Base-by-base conservation (phyloP, 257 asterid species). In the Ilex asprella region DNA sequence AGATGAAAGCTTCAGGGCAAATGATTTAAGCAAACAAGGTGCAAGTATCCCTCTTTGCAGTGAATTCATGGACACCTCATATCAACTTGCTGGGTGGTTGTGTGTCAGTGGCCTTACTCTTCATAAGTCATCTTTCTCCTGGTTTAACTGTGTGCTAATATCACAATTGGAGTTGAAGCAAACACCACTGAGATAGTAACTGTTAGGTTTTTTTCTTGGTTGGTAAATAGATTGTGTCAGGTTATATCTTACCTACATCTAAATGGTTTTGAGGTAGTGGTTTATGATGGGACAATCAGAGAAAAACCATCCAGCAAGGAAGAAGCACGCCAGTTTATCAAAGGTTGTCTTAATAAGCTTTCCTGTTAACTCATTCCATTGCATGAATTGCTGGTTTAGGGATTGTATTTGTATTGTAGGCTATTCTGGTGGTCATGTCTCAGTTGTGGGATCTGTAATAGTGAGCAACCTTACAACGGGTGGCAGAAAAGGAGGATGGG, bases 391-490 rank as follows among this genome's bases (percentile, higher is more conserved):
- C 59, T 30, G 50, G 31, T 27, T 15, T 55, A 39, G 52, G 62
- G 15, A 39, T 50, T 41, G 10, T 55, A 7, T 47, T 13, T n/a
- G 21, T 59, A 61, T 59, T 69, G 30, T 84, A 90, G 96, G 81
- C 54, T 87, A 91, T 75, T 91, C 97, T 51, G 88, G 95, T 46
- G 81, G 95, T 65, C 87, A 79, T 30, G 91, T 86, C 66, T 50
- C 77, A 30, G 96, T 91, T 68, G 88, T 85, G 71, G 95, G 97
- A 69, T 91, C 96, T 10, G 80, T 91, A 14, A 70, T 82, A 31
- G 87, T 87, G 61, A 73, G 91, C 52, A 91, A 91, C 78, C 77
- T 91, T 60, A 76, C 64, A 55, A 84, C 88, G 14, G 96, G 97
- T 46, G 68, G 60, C 43, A 74, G 94, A 67, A 75, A 63, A 81